Percentiles rank a stretch among this genome's conserved stretches.
phyloP scores from a whole-genome alignment of 148 eudicot genomes.

The Chenopodium formosanum region DNA sequence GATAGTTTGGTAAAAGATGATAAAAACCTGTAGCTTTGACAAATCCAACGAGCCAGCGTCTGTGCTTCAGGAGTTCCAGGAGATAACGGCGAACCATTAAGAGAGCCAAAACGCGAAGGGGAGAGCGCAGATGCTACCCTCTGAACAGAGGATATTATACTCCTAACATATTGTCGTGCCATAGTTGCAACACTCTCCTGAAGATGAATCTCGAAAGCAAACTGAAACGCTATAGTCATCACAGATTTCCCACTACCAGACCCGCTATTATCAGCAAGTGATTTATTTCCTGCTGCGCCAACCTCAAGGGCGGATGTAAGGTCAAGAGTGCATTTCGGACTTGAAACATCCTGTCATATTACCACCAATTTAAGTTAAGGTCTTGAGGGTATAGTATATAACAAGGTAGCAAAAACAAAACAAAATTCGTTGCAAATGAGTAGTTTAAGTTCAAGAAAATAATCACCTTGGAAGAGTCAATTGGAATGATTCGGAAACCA shows the following conservation, averaged over 20 bases:
- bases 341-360: slow-evolving; percentile 54
- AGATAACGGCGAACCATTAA: slow-evolving; percentile 36
- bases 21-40: slow-evolving; percentile 62
- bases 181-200: slow-evolving; percentile 69
- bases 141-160: slow-evolving; percentile 73
- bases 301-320: slow-evolving; percentile 88
- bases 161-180: slow-evolving; percentile 79
- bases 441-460: neutral
- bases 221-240: slow-evolving; percentile 86
- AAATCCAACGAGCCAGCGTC: slow-evolving; percentile 78
- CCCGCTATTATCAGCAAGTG: slow-evolving; percentile 30
- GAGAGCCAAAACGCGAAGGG: slow-evolving; percentile 51
- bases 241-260: slow-evolving; percentile 59
- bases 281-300: slow-evolving; percentile 53
- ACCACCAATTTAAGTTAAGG: neutral
- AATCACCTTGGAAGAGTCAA: slow-evolving; percentile 55
- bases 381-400: neutral
- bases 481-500: slow-evolving; percentile 85
- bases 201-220: slow-evolving; percentile 72
- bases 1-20: neutral
- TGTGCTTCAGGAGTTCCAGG: slow-evolving; percentile 73
- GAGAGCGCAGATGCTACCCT: slow-evolving; percentile 73
- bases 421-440: neutral
- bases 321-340: slow-evolving; percentile 88
- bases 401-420: neutral